Evolutionary conservation across 805 yeast genomes (phyloP).

Genomic region (Lachancea mirantina): DNA sequence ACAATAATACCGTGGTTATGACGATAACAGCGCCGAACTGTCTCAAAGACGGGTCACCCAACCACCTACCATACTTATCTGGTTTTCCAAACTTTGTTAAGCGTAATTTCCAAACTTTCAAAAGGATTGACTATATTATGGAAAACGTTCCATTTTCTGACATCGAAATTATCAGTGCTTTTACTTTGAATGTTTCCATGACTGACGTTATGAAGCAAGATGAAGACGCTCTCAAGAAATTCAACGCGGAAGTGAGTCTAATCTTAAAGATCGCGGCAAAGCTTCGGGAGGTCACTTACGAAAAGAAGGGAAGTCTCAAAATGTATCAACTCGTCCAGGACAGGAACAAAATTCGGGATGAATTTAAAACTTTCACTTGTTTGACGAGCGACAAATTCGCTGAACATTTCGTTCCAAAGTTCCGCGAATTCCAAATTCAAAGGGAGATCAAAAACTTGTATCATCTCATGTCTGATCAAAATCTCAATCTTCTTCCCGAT

Average conservation of each 20-base stretch:
- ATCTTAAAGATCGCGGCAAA: conserved; percentile 19
- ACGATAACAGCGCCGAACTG: conserved; percentile 29
- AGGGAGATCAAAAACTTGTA: conserved; percentile 49
- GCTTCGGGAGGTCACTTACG: conserved; percentile 22
- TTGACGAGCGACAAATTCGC: conserved; percentile 39
- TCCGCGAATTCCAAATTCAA: conserved; percentile 40
- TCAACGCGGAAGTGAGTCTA: conserved; percentile 19
- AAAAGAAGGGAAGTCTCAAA: conserved; percentile 25
- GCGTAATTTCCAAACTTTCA: conserved; percentile 25
- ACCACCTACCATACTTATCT: conserved; percentile 33
- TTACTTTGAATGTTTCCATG: conserved; percentile 21
- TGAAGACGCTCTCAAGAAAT: conserved; percentile 18
- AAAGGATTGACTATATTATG: conserved; percentile 28
- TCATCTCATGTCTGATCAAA: conserved; percentile 72
- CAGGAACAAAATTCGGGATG: conserved; percentile 22
- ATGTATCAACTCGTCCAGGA: conserved; percentile 26
- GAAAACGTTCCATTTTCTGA: conserved; percentile 23
- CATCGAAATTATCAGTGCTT: conserved; percentile 28
- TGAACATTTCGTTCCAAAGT: conserved; percentile 38
- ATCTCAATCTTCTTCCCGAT: conserved; percentile 84
- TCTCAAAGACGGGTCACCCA: conserved; percentile 24
- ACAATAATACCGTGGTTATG: conserved; percentile 22
- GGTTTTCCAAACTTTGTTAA: conserved; percentile 23
- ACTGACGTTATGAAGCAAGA: conserved; percentile 25
- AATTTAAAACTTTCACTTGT: conserved; percentile 15